phyloP scores from a whole-genome alignment of 2,329 filamentous ascomycete genomes.

The Chaetothyriales sp. region DNA sequence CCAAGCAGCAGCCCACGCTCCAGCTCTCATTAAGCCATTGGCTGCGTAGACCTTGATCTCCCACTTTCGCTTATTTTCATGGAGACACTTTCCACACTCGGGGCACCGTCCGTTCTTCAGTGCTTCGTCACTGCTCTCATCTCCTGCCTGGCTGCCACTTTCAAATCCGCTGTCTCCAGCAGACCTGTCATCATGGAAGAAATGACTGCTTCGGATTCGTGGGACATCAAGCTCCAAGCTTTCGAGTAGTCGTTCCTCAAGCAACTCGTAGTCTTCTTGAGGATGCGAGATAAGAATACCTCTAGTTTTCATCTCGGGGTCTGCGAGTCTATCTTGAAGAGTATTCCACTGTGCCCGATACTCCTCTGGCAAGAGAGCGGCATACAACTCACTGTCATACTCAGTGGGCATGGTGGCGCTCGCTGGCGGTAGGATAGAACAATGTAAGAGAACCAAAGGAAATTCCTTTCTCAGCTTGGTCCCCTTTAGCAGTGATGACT shows the following conservation, averaged over 20 bases:
- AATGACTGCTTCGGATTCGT: constrained; percentile 47
- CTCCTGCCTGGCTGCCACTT: constrained; percentile 25
- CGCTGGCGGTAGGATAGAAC: constrained; percentile 43
- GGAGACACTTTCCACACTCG: constrained; percentile 32
- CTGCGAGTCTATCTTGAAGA: constrained; percentile 41
- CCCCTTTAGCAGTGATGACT: constrained; percentile 8
- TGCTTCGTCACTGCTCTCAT: constrained; percentile 18
- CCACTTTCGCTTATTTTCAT: constrained; percentile 40
- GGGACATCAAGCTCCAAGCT: constrained; percentile 44
- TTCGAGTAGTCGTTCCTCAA: constrained; percentile 49
- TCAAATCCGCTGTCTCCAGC: constrained; percentile 20
- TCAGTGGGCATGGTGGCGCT: constrained; percentile 32
- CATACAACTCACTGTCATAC: constrained; percentile 32
- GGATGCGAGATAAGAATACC: constrained; percentile 51
- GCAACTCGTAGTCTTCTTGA: constrained; percentile 46
- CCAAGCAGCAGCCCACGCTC: constrained; percentile 89
- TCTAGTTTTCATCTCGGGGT: constrained; percentile 42
- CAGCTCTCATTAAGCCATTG: constrained; percentile 83
- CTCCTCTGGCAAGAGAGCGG: constrained; percentile 35
- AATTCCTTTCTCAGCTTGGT: constrained; percentile 33
- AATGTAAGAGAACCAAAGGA: constrained; percentile 48
- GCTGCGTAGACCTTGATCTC: constrained; percentile 79
- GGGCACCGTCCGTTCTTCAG: constrained; percentile 25
- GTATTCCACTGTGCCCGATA: constrained; percentile 37
- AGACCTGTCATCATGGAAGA: constrained; percentile 24